Conservation (phyloP, 176 grass and related monocot genomes). For the Coix lacrymajobi region DNA sequence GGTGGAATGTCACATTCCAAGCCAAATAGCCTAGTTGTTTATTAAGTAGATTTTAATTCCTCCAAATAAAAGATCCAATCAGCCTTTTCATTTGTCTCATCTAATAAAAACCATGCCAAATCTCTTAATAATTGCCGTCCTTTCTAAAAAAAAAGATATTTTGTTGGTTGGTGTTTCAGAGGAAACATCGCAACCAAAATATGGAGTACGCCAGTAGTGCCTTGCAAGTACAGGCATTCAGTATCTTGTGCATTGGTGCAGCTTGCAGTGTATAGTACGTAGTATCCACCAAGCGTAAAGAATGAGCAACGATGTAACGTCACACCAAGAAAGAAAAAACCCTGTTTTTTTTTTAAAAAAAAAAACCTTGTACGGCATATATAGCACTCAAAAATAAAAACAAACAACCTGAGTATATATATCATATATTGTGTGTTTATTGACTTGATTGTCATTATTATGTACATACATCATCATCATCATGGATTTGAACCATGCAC, state of each 20-base stretch:
- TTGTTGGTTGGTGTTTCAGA: not conserved
- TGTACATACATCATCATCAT: not conserved
- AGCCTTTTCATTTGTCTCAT: not conserved
- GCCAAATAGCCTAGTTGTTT: no score
- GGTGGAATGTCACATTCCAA: no score
- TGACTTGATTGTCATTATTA: not conserved
- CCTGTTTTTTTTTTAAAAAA: no score
- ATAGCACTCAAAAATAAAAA: not conserved
- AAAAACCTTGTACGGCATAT: not conserved
- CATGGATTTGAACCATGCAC: not conserved
- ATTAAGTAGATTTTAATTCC: no score
- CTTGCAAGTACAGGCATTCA: not conserved
- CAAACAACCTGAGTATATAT: not conserved
- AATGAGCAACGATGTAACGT: not conserved
- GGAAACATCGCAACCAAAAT: not conserved
- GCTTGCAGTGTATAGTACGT: not conserved
- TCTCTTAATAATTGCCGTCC: not conserved
- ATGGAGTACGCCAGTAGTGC: not conserved
- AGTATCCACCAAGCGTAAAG: not conserved
- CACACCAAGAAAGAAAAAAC: not conserved
- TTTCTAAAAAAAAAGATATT: not conserved
- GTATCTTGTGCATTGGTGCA: not conserved
- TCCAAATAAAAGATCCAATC: no score
- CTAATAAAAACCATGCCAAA: not conserved
- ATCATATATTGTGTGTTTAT: not conserved